Evolutionary conservation across 1,284 basidiomycete species (phyloP), one percentile per base, ranked within the genome.

Genomic region (Ustilago cynodontis): DNA sequence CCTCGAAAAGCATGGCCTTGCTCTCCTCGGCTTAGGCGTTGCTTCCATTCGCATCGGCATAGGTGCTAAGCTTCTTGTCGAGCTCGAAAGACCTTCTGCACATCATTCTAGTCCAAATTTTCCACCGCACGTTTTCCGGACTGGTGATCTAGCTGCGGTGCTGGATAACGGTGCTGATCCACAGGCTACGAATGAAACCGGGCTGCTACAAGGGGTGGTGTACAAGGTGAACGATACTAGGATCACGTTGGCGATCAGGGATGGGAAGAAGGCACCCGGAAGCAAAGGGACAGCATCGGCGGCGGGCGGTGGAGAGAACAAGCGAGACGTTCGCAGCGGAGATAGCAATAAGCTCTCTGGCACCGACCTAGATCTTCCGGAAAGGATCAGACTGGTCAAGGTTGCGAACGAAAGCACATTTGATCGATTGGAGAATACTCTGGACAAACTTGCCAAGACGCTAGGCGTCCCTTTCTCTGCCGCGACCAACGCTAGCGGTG

Each of bases 361-460:
- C 13, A 81, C 91, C 59, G 91, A 92, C 41, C 86, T 93, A 7
- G 92, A 94, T 73, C 85, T 96, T 0, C 94, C 94, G 1, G 93
- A 95, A 77, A 88, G 92, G 45, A 92, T 93, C 83, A 88, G 93
- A 16, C 87, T 96, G n/a, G 87, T 97, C 59, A 97, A 97, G 85
- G 89, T 97, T 2, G 95, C 94, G 5, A 97, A 97, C 81, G 94
- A 92, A 55, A 91, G 93, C 11, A 97, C 95, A 0, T 95, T 93
- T 83, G 94, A 97, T 81, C 90, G 95, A 2, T 71, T 84, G 71
- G 80, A 79, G 14, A 39, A 60, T 20, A 77, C 66, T 28, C 67
- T 84, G 8, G 54, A 60, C 1, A 61, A 62, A 39, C 71, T 84
- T n/a, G 78, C 73, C 9, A 65, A 63, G 22, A 1, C 47, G 22